Evolutionary conservation across 306 rosid species (phyloP).

Genomic region (Ormosia semicastrata): DNA sequence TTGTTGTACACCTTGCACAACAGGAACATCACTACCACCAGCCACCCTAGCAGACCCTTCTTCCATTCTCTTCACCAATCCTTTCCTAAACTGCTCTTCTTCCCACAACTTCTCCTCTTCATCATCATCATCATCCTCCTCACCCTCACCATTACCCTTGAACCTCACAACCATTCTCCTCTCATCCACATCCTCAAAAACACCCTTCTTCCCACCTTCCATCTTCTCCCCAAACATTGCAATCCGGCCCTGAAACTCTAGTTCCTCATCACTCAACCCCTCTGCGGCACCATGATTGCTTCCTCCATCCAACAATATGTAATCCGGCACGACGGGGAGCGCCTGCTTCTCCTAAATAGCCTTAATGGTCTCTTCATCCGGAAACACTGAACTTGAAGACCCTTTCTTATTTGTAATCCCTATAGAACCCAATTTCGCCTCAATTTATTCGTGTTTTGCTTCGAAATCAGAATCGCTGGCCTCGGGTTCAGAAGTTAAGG

Average conservation of each 20-base stretch:
- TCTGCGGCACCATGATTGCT: slow-evolving; percentile 86
- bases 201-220: slow-evolving; percentile 75
- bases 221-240: slow-evolving; percentile 78
- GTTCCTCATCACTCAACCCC: slow-evolving; percentile 91
- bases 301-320: slow-evolving; percentile 78
- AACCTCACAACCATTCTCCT: slow-evolving; percentile 40
- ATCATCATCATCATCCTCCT: slow-evolving; percentile 41
- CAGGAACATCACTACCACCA: slow-evolving; percentile 42
- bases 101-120: slow-evolving; percentile 96
- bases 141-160: slow-evolving; percentile 17
- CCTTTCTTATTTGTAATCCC: slow-evolving; percentile 49
- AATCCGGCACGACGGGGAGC: slow-evolving; percentile 70
- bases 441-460: slow-evolving; percentile 42
- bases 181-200: slow-evolving; percentile 82
- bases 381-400: slow-evolving; percentile 45
- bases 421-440: slow-evolving; percentile 52
- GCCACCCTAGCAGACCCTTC: slow-evolving; percentile 64
- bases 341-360: slow-evolving; percentile 77
- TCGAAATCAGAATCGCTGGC: slow-evolving; percentile 42
- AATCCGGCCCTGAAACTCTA: slow-evolving; percentile 72
- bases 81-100: slow-evolving; percentile 92
- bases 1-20: slow-evolving; percentile 54
- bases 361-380: slow-evolving; percentile 65
- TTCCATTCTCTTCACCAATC: slow-evolving; percentile 90
- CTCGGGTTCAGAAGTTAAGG: slow-evolving; percentile 26